Percentiles rank a stretch among this genome's conserved stretches.
These are phyloP conservation scores for Neophaeococcomyces aloes DNA, from an alignment of 2,329 filamentous ascomycete genomes.

Conservation along the genomic window DNA sequence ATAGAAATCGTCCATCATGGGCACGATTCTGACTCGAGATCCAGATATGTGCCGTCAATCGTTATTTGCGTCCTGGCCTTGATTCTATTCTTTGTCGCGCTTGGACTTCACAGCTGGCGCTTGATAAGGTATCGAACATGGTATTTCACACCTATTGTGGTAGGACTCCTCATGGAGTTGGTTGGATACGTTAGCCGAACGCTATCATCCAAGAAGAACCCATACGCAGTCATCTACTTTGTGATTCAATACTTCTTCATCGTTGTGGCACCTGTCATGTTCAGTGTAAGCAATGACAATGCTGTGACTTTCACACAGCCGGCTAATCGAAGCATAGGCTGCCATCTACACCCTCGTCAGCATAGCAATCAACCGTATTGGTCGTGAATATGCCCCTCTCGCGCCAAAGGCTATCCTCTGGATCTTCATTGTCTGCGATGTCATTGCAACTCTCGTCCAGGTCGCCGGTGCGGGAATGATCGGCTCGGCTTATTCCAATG, in stretches of 20 bases:
- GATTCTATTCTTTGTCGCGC: constrained; percentile 25
- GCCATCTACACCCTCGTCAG: constrained; percentile 47
- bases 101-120: constrained; percentile 14
- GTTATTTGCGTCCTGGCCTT: constrained; percentile 38
- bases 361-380: constrained; percentile 39
- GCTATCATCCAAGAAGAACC: constrained; percentile 41
- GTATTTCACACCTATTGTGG: constrained; percentile 32
- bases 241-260: constrained; percentile 53
- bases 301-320: no score
- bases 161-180: constrained; percentile 38
- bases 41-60: constrained; percentile 33
- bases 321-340: no score
- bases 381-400: constrained; percentile 35
- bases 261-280: constrained; percentile 49
- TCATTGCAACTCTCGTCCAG: constrained; percentile 44
- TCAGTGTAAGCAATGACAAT: constrained; percentile 26
- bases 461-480: constrained; percentile 46
- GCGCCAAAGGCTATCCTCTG: constrained; percentile 40
- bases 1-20: no score
- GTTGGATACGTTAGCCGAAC: constrained; percentile 41
- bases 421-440: constrained; percentile 46
- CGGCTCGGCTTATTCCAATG: constrained; percentile 39
- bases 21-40: no score
- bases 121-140: constrained; percentile 17
- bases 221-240: constrained; percentile 46